These are phyloP conservation scores for Russula earlei DNA, from an alignment of 768 basidiomycete genomes.

Conservation along the genomic window DNA sequence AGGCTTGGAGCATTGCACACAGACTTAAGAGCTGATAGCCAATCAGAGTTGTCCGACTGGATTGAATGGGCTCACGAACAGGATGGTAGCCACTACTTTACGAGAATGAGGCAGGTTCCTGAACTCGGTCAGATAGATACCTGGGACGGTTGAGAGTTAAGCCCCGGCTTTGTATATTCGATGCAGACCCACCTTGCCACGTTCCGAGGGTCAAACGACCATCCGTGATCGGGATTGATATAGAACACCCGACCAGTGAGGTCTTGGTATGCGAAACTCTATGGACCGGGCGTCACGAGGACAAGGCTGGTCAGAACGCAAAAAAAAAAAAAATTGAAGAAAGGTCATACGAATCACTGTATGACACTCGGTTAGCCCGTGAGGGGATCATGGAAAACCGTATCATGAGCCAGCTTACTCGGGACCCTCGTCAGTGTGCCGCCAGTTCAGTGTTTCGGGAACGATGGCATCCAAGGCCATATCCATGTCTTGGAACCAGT, in stretches of 20 bases:
- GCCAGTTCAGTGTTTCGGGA: constrained; percentile 74
- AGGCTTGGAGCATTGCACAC: neutral
- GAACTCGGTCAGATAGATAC: constrained; percentile 86
- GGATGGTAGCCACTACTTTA: constrained; percentile 68
- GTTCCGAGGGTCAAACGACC: constrained; percentile 75
- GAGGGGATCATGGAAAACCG: neutral
- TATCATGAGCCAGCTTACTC: constrained; percentile 45
- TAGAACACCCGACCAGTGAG: constrained; percentile 71
- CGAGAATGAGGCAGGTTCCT: constrained; percentile 57
- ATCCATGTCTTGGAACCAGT: constrained; percentile 82
- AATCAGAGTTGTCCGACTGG: neutral
- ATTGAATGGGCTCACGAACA: constrained; percentile 37
- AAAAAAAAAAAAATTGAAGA: neutral
- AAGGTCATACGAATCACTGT: constrained; percentile 12
- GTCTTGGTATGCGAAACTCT: constrained; percentile 91
- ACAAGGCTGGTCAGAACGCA: neutral
- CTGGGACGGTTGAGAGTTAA: constrained; percentile 25
- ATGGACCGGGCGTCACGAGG: neutral
- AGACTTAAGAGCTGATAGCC: constrained; percentile 2
- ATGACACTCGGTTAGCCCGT: neutral
- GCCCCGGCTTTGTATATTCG: neutral
- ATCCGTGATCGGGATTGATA: constrained; percentile 78
- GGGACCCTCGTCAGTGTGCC: constrained; percentile 84
- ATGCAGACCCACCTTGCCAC: constrained; percentile 67
- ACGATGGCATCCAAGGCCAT: constrained; percentile 89